These are phyloP conservation scores for Talaromyces stipitatus DNA, from an alignment of 495 filamentous ascomycete species.

Conservation along the genomic window DNA sequence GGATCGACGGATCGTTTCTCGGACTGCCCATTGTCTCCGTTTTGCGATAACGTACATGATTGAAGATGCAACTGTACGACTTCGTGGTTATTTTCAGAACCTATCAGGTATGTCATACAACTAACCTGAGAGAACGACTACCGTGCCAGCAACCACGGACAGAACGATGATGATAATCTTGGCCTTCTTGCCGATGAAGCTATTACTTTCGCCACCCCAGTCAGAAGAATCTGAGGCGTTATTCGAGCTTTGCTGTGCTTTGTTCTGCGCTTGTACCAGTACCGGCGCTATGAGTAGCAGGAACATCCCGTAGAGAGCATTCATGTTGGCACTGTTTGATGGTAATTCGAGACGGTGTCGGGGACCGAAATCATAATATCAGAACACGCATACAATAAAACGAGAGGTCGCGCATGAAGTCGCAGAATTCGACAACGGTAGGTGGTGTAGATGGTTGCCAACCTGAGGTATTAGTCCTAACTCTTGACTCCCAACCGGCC, in stretches of 20 bases:
- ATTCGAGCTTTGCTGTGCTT: background rate
- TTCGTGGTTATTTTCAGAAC: background rate
- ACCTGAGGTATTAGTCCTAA: too few species aligned
- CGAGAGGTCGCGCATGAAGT: too few species aligned
- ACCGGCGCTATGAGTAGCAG: background rate
- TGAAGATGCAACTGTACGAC: conserved; percentile 30
- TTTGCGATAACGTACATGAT: conserved; percentile 45
- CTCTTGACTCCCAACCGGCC: too few species aligned
- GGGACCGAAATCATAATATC: background rate
- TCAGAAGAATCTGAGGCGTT: background rate
- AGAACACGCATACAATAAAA: too few species aligned
- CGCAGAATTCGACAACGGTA: too few species aligned
- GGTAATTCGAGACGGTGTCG: background rate
- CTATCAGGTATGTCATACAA: background rate
- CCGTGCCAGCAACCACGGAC: conserved; percentile 17
- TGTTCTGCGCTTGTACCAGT: background rate
- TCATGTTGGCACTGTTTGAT: background rate
- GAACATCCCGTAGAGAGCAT: background rate
- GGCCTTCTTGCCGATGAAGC: conserved; percentile 9
- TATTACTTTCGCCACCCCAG: background rate
- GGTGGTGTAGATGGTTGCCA: too few species aligned
- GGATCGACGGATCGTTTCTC: conserved; percentile 34
- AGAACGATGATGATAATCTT: conserved; percentile 16
- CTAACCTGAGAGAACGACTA: conserved; percentile 20
- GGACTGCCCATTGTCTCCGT: conserved; percentile 45